These are phyloP conservation scores for Globisporangium uncinulatum DNA, from an alignment of 352 stramenopile species.

Conservation along the genomic window DNA sequence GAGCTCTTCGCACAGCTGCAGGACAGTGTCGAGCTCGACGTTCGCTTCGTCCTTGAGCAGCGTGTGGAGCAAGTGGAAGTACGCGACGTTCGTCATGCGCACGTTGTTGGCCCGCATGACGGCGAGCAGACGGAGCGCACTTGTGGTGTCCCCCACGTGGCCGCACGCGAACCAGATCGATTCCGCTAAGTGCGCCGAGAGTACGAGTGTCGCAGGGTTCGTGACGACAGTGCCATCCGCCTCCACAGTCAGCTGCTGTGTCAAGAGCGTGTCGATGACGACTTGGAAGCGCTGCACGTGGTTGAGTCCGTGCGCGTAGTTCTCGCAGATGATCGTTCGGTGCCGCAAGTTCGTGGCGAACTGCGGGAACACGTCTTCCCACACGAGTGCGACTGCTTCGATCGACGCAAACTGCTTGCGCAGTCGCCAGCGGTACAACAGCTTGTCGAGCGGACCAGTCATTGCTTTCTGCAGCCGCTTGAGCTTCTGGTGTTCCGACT, in stretches of 20 bases:
- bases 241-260: constrained; percentile 13
- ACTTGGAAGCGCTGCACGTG: constrained; percentile 44
- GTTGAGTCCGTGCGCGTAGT: constrained; percentile 49
- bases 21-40: constrained; percentile 37
- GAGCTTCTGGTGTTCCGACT: constrained; percentile 26
- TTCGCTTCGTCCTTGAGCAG: constrained; percentile 47
- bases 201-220: constrained; percentile 15
- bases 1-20: constrained; percentile 53
- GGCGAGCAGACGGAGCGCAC: constrained; percentile 28
- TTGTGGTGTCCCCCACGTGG: constrained; percentile 29
- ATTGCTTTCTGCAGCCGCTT: constrained; percentile 44
- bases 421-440: constrained; percentile 29
- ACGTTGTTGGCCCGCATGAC: constrained; percentile 25
- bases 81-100: constrained; percentile 40
- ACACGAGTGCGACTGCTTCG: constrained; percentile 45
- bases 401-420: constrained; percentile 32
- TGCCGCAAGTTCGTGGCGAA: constrained; percentile 36
- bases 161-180: constrained; percentile 48
- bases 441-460: constrained; percentile 42
- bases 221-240: not conserved
- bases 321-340: constrained; percentile 37
- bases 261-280: constrained; percentile 40
- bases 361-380: constrained; percentile 46
- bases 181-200: constrained; percentile 37
- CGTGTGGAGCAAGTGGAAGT: constrained; percentile 55